Evolutionary conservation across 768 basidiomycete species (phyloP).

Genomic region (Suillus clintonianus): DNA sequence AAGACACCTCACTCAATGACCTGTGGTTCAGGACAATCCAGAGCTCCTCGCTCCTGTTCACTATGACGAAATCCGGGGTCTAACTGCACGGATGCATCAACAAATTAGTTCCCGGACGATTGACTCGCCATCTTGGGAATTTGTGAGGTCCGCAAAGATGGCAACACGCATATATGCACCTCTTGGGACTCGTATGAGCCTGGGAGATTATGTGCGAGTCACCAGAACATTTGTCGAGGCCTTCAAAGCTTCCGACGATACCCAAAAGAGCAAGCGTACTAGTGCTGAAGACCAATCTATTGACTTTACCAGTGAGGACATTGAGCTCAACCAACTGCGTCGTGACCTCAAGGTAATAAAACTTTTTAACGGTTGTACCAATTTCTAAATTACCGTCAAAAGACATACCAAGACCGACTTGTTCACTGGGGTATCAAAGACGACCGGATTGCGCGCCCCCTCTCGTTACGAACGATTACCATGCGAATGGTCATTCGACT

Average conservation of each 20-base stretch:
- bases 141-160: slow-evolving; percentile 73
- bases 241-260: slow-evolving; percentile 54
- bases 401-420: slow-evolving; percentile 79
- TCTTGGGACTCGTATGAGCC: slow-evolving; percentile 80
- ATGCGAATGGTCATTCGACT: slow-evolving; percentile 68
- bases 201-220: slow-evolving; percentile 83
- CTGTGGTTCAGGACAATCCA: slow-evolving; percentile 55
- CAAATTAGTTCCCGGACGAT: slow-evolving; percentile 77
- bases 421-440: slow-evolving; percentile 75
- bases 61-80: slow-evolving; percentile 55
- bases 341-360: slow-evolving; percentile 60
- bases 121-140: slow-evolving; percentile 84
- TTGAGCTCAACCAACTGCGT: slow-evolving; percentile 38
- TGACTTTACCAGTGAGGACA: slow-evolving; percentile 24
- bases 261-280: slow-evolving; percentile 18
- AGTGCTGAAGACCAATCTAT: slow-evolving; percentile 24
- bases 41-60: slow-evolving; percentile 71
- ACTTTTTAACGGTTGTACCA: neutral
- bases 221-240: slow-evolving; percentile 74
- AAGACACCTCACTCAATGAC: slow-evolving; percentile 2
- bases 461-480: slow-evolving; percentile 54
- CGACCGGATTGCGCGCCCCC: slow-evolving; percentile 74
- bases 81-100: slow-evolving; percentile 65
- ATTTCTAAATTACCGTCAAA: slow-evolving; percentile 5
- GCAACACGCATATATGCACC: slow-evolving; percentile 84